Conservation (phyloP, 2,329 filamentous ascomycete species). For the Alternaria longipes region DNA sequence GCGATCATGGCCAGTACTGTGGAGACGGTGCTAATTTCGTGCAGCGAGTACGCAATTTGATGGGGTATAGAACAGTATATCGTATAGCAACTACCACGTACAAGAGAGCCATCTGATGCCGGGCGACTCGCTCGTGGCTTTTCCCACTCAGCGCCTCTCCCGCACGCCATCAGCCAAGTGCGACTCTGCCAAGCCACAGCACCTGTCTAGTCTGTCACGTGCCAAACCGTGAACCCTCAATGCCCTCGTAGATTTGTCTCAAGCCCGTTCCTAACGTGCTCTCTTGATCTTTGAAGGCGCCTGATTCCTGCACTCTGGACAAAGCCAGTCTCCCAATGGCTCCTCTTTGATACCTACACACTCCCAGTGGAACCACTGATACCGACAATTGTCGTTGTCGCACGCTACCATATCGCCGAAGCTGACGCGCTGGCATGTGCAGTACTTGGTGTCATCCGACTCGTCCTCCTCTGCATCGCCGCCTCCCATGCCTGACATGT, state of each 20-base stretch:
- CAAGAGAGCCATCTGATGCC: background rate
- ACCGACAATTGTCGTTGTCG: constrained; percentile 82
- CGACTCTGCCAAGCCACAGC: constrained; percentile 10
- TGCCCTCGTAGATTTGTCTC: background rate
- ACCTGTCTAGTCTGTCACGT: constrained; percentile 13
- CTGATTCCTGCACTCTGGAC: constrained; percentile 54
- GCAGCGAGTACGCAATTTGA: constrained; percentile 6
- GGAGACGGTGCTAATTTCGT: constrained; percentile 14
- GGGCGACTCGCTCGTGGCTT: constrained; percentile 5
- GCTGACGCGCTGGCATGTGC: constrained; percentile 82
- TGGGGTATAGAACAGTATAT: constrained; percentile 17
- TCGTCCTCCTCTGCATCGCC: constrained; percentile 66
- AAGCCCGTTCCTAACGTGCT: constrained; percentile 36
- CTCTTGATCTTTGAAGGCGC: constrained; percentile 54
- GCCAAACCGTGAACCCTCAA: background rate
- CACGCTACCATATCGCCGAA: constrained; percentile 91
- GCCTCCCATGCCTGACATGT: constrained; percentile 61
- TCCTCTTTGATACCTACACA: constrained; percentile 61
- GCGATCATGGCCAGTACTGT: constrained; percentile 10
- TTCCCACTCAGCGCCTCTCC: constrained; percentile 26
- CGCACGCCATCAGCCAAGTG: constrained; percentile 18
- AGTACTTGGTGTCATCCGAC: constrained; percentile 80
- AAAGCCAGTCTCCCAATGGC: constrained; percentile 62
- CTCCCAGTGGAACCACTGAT: constrained; percentile 89
- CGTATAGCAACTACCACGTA: background rate